Evolutionary conservation across 345 rosid species (phyloP), one percentile per base, ranked within the genome.

Genomic region (Salix arbutifolia): DNA sequence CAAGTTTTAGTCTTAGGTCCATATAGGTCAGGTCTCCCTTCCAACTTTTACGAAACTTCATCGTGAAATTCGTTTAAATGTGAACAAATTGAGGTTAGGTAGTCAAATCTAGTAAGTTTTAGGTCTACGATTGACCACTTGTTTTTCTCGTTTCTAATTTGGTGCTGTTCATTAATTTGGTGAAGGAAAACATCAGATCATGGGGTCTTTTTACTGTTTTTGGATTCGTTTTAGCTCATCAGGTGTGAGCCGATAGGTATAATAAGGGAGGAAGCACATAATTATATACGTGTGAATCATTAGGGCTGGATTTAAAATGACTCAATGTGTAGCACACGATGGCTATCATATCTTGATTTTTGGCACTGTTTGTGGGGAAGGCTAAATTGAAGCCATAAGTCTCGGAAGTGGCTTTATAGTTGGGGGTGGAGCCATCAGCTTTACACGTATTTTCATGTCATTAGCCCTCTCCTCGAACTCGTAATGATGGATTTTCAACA

Each of bases 301-400:
- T 73, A 71, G 21, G 25, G 46, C 38, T 77, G 74, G 74, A 77
- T 70, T 76, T 21, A 71, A 66, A 77, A 78, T n/a, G 79, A 75
- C 64, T 64, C 75, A 67, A 46, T 66, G 74, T 69, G 84, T 4
- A n/a, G 82, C 87, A 68, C 85, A 80, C 78, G 74, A 67, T 38
- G 80, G 71, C 71, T 61, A 81, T 74, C 75, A 76, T 50, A 50
- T 78, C 53, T 65, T 73, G 68, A 74, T 75, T 69, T 70, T 52
- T 66, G 65, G 40, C 46, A 33, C 37, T 65, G 67, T 52, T 4
- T 31, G 76, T 30, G 50, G 74, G 74, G 65, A 67, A 23, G 65
- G 83, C 85, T 78, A 74, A 70, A 84, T 78, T 85, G 25, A 75
- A 84, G 88, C 85, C 87, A 85, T 58, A 79, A 89, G 84, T 87